These are phyloP conservation scores for Aeschynomene evenia DNA, from an alignment of 306 rosid genomes.

Conservation along the genomic window DNA sequence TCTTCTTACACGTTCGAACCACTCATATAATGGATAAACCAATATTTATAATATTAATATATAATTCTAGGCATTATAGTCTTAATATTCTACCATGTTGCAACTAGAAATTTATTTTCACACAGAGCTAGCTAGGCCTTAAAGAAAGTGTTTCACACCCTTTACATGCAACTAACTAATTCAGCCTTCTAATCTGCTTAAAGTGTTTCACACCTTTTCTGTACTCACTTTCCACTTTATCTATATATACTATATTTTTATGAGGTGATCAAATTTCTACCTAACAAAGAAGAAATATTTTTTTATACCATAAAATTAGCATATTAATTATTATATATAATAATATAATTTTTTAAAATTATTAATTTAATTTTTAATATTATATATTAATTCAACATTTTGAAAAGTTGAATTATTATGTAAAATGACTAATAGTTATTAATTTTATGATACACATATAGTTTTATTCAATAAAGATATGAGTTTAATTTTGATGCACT, in stretches of 20 bases:
- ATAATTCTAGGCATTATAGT: background rate
- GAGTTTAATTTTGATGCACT: too few species aligned
- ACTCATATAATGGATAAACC: background rate
- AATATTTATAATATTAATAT: too few species aligned
- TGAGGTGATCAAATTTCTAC: background rate
- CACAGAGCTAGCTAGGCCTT: background rate
- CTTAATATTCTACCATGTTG: too few species aligned
- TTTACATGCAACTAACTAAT: background rate
- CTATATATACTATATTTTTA: background rate
- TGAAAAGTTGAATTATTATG: too few species aligned
- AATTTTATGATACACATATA: too few species aligned
- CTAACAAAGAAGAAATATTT: background rate
- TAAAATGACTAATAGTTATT: too few species aligned
- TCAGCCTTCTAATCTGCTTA: background rate
- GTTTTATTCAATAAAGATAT: too few species aligned
- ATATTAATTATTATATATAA: too few species aligned
- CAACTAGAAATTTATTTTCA: slow-evolving; percentile 14
- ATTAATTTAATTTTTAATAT: too few species aligned
- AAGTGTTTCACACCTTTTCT: background rate
- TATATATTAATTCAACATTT: too few species aligned
- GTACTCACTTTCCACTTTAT: background rate
- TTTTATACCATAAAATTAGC: too few species aligned
- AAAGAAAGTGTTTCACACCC: background rate
- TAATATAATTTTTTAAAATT: too few species aligned
- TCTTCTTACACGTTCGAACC: background rate